Evolutionary conservation across 257 asterid genomes (phyloP).

Genomic region (Solanum pinnatisectum): DNA sequence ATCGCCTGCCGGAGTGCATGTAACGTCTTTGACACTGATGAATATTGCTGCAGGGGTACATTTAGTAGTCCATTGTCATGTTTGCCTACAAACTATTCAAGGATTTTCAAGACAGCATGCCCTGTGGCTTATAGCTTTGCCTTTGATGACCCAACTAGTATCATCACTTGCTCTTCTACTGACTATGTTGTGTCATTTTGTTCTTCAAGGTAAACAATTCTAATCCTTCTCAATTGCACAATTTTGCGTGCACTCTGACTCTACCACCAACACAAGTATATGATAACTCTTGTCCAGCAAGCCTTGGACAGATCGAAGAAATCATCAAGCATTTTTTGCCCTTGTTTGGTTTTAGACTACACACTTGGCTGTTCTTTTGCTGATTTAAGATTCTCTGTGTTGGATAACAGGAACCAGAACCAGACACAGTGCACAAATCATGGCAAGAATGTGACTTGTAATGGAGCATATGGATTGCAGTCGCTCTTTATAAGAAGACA

Average conservation of each 20-base stretch:
- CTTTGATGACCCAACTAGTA: constrained; percentile 43
- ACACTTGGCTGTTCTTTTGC: neutral
- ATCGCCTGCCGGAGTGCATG: constrained; percentile 62
- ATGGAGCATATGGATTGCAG: constrained; percentile 18
- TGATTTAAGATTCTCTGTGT: neutral
- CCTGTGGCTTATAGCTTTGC: constrained; percentile 59
- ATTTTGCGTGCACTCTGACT: neutral
- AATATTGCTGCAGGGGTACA: constrained; percentile 45
- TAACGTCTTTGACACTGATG: constrained; percentile 33
- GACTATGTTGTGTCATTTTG: constrained; percentile 48
- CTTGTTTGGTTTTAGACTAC: neutral
- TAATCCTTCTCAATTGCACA: neutral
- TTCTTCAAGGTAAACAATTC: constrained; percentile 29
- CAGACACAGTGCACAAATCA: constrained; percentile 53
- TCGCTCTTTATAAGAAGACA: constrained; percentile 12
- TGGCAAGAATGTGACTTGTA: constrained; percentile 32
- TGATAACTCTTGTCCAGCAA: neutral
- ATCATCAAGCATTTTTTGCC: neutral
- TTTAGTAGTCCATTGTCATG: constrained; percentile 38
- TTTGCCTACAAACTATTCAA: constrained; percentile 51
- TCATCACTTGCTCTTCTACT: constrained; percentile 42
- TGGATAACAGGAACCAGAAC: constrained; percentile 38
- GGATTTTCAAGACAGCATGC: constrained; percentile 42
- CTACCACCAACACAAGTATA: neutral
- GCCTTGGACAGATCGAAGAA: neutral